These are phyloP conservation scores for Leucoagaricus sp. DNA, from an alignment of 1,284 basidiomycete genomes.

Conservation along the genomic window DNA sequence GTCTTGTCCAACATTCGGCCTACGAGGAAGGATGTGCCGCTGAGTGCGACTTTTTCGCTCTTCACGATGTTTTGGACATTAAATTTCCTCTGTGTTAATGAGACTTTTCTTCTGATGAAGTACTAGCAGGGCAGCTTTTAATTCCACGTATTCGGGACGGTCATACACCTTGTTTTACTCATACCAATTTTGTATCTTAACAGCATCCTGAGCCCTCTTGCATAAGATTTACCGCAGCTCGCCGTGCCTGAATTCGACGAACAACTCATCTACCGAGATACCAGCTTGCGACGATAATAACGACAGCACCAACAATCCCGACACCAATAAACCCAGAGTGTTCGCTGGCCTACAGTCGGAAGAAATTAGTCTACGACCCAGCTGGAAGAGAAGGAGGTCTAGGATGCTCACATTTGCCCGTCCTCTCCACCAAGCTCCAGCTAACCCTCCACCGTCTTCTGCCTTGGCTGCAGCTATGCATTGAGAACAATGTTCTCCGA, in stretches of 20 bases:
- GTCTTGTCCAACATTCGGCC: neutral
- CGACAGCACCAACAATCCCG: constrained; percentile 77
- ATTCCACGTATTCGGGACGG: neutral
- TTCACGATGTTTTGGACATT: neutral
- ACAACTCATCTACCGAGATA: constrained; percentile 43
- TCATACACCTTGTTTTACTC: no score
- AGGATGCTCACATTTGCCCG: constrained; percentile 64
- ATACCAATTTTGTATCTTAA: no score
- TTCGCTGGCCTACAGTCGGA: constrained; percentile 61
- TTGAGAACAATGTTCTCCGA: constrained; percentile 69
- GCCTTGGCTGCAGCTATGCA: constrained; percentile 70
- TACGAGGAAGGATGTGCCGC: neutral
- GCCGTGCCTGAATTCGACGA: neutral
- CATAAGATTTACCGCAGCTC: neutral
- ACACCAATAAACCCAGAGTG: constrained; percentile 85
- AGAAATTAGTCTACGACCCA: neutral
- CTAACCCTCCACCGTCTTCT: constrained; percentile 70
- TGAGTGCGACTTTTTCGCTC: neutral
- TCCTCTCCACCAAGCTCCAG: constrained; percentile 83
- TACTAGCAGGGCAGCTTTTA: neutral
- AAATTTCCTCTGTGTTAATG: neutral
- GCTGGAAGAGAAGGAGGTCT: constrained; percentile 8
- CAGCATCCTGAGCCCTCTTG: neutral
- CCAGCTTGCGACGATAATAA: constrained; percentile 57
- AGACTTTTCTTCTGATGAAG: neutral